Evolutionary conservation across 495 filamentous ascomycete genomes (phyloP).

Genomic region (Penicillium simplicissimum): DNA sequence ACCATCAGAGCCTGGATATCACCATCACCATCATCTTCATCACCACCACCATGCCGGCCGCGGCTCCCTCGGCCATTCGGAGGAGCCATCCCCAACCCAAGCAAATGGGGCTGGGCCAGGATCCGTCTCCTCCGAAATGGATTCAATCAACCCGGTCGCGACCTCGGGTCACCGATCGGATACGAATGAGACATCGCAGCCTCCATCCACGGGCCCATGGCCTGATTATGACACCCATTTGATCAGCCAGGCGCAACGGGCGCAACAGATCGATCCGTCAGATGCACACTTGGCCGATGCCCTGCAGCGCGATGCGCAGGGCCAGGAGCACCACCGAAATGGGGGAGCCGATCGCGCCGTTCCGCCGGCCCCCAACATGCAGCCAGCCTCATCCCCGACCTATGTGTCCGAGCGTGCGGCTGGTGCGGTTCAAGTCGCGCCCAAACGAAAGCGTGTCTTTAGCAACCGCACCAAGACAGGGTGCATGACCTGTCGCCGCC

Average conservation of each 20-base stretch:
- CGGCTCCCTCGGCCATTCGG: conserved; percentile 4
- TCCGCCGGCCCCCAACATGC: conserved; percentile 36
- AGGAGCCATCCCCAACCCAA: conserved; percentile 13
- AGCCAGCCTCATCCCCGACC: conserved; percentile 35
- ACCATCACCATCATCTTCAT: neutral
- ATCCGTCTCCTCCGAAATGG: conserved; percentile 26
- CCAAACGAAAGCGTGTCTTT: conserved; percentile 84
- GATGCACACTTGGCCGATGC: conserved; percentile 53
- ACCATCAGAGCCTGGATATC: conserved; percentile 1
- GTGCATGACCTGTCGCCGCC: conserved; percentile 88
- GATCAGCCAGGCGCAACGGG: conserved; percentile 45
- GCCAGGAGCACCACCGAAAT: conserved; percentile 38
- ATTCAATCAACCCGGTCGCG: conserved; percentile 29
- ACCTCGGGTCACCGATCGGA: conserved; percentile 32
- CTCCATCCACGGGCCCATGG: conserved; percentile 39
- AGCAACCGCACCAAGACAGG: conserved; percentile 97
- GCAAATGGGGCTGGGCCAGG: conserved; percentile 23
- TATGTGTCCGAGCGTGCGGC: conserved; percentile 44
- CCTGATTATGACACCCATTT: conserved; percentile 46
- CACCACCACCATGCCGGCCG: conserved; percentile 1
- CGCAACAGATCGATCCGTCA: conserved; percentile 51
- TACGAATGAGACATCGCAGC: conserved; percentile 32
- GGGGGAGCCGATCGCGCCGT: conserved; percentile 33
- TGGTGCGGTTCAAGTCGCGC: conserved; percentile 61
- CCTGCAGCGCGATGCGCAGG: conserved; percentile 51